A percentile compares a stretch with the other conserved stretches of the same genome.
phyloP scores from a whole-genome alignment of 2,329 filamentous ascomycete species.

The Ceratocystis papillata region DNA sequence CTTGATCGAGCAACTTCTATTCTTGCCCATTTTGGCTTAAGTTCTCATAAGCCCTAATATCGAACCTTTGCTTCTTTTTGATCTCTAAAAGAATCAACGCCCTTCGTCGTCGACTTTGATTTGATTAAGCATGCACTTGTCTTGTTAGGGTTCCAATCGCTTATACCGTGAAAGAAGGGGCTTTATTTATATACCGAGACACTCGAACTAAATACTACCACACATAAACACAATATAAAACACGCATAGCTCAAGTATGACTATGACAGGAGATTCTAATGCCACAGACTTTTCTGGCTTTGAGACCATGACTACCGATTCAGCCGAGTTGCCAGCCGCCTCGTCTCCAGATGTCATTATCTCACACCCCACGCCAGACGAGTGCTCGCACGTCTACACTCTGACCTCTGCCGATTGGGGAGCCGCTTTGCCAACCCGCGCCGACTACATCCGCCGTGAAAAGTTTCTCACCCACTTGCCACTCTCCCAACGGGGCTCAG shows the following conservation, averaged over 20 bases:
- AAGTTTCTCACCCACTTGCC: constrained; percentile 46
- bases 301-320: not conserved
- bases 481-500: constrained; percentile 47
- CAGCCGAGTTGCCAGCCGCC: constrained; percentile 10
- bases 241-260: not conserved
- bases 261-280: constrained; percentile 20
- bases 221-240: not conserved
- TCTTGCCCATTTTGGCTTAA: not conserved
- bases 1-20: not conserved
- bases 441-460: constrained; percentile 51
- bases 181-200: not conserved
- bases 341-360: constrained; percentile 34
- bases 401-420: constrained; percentile 50
- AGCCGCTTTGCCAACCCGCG: constrained; percentile 39
- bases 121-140: not conserved
- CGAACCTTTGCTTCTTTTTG: not conserved
- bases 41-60: not conserved
- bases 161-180: constrained; percentile 9
- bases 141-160: constrained; percentile 13
- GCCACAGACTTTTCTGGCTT: not conserved
- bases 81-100: no score
- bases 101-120: not conserved
- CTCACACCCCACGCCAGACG: constrained; percentile 45
- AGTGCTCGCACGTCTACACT: constrained; percentile 45
- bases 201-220: not conserved